These are phyloP conservation scores for Collybiopsis confluens DNA, from an alignment of 768 basidiomycete species.

Conservation along the genomic window DNA sequence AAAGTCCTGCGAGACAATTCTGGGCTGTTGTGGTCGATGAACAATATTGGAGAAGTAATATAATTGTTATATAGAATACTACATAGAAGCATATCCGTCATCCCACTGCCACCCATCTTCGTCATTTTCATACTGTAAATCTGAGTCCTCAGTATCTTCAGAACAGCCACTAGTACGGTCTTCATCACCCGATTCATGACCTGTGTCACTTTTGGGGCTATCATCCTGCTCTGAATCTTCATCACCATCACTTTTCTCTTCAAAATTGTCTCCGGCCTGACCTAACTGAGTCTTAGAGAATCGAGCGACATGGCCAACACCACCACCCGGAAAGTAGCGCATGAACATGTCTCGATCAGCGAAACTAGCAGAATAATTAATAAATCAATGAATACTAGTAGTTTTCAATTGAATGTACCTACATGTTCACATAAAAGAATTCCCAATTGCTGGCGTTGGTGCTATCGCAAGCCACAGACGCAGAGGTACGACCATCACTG, in stretches of 20 bases:
- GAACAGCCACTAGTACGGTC: background rate
- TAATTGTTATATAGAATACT: background rate
- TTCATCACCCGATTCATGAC: background rate
- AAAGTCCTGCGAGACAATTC: no score
- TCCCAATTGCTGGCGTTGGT: constrained; percentile 18
- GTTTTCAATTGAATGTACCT: constrained; percentile 3
- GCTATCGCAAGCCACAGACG: background rate
- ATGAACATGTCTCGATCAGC: constrained; percentile 23
- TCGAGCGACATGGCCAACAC: constrained; percentile 16
- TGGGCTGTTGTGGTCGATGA: background rate
- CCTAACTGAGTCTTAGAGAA: no score
- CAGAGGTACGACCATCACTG: constrained; percentile 6
- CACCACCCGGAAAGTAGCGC: constrained; percentile 13
- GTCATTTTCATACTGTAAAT: background rate
- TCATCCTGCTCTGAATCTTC: background rate
- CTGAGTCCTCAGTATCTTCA: background rate
- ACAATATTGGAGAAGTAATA: background rate
- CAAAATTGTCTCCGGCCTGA: background rate
- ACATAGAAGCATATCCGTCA: background rate
- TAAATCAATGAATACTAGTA: background rate
- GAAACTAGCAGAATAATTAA: constrained; percentile 12
- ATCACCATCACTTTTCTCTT: background rate
- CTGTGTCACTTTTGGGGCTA: no score
- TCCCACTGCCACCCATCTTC: background rate
- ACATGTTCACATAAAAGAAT: constrained; percentile 28